Percentiles rank a stretch among this genome's conserved stretches.
phyloP scores from a whole-genome alignment of 768 basidiomycete genomes.

The Tulasnella sp. region DNA sequence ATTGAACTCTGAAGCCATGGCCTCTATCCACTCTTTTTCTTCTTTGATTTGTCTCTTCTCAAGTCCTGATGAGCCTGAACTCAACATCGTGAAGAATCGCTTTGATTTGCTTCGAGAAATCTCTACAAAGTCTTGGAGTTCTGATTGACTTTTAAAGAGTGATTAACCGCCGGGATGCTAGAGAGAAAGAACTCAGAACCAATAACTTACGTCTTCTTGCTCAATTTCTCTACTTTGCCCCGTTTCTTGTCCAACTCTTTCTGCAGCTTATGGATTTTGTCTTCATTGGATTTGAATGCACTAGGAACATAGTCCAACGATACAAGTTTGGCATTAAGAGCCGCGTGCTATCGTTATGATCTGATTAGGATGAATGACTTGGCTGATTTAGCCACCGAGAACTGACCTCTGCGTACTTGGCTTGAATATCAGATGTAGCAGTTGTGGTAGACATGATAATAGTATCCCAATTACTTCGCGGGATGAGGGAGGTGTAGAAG shows the following conservation, averaged over 20 bases:
- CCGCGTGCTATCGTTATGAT: neutral
- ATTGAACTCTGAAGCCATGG: conserved; percentile 11
- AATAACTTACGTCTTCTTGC: conserved; percentile 5
- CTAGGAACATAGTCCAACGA: conserved; percentile 4
- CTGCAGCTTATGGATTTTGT: conserved; percentile 2
- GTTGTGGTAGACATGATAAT: conserved; percentile 1
- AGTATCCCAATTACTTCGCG: too few species aligned
- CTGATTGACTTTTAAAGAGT: conserved; percentile 2
- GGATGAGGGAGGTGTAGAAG: too few species aligned
- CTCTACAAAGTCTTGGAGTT: conserved; percentile 5
- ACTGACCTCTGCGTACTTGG: conserved; percentile 11
- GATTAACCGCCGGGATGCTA: too few species aligned
- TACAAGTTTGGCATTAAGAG: neutral
- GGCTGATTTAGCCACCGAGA: too few species aligned
- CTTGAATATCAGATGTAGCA: conserved; percentile 2
- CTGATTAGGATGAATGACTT: neutral
- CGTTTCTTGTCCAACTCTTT: conserved; percentile 7
- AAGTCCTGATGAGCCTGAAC: neutral
- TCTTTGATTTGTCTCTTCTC: conserved; percentile 9
- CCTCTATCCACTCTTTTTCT: conserved; percentile 14
- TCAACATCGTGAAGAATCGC: conserved; percentile 5
- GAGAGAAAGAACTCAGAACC: neutral
- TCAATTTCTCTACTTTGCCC: neutral
- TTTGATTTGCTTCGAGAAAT: conserved; percentile 9
- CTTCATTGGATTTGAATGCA: conserved; percentile 7